These are phyloP conservation scores for Saccharomycopsis hybrid DNA, from an alignment of 1,139 yeast genomes.

Conservation along the genomic window DNA sequence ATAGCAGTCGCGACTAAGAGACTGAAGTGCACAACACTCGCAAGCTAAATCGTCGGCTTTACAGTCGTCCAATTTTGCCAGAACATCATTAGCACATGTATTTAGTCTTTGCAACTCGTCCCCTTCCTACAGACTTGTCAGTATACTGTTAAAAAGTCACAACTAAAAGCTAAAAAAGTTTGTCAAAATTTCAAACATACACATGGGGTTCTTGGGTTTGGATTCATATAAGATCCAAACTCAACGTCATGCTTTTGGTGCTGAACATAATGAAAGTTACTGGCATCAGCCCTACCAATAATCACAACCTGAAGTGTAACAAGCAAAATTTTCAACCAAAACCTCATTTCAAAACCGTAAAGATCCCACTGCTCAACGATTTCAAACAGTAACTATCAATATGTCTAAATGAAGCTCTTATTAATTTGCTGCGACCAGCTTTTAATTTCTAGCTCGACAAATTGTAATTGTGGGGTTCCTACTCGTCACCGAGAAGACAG, in stretches of 20 bases:
- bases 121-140: no score
- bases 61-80: constrained; percentile 40
- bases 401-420: no score
- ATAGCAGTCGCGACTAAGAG: constrained; percentile 39
- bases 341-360: no score
- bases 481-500: no score
- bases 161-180: no score
- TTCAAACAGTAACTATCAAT: no score
- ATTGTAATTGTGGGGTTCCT: no score
- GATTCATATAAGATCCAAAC: constrained; percentile 42
- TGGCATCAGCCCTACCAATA: background rate
- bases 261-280: background rate
- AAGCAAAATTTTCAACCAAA: background rate
- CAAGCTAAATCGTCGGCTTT: constrained; percentile 48
- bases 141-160: no score
- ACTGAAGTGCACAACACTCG: constrained; percentile 50
- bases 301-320: background rate
- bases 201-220: constrained; percentile 37
- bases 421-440: no score
- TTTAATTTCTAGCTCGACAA: no score
- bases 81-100: constrained; percentile 41
- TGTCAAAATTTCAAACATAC: no score
- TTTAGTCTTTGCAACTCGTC: constrained; percentile 39
- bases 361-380: no score
- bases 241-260: constrained; percentile 22